These are phyloP conservation scores for Lentinus tigrinus DNA, from an alignment of 768 basidiomycete genomes.

Conservation along the genomic window DNA sequence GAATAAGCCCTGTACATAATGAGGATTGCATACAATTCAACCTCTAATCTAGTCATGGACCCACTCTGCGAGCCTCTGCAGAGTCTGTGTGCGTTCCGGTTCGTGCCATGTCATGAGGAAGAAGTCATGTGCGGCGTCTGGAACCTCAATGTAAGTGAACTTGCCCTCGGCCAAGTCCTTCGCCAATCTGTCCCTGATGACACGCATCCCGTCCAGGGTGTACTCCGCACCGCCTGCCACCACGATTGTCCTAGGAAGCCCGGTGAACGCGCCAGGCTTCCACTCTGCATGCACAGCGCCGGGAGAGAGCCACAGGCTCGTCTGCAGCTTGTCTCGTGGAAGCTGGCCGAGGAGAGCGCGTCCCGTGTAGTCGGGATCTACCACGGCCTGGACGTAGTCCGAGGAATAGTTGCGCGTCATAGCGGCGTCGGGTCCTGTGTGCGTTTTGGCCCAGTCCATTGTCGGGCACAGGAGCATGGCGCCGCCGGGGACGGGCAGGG, in stretches of 20 bases:
- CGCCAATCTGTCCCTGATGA: slow-evolving; percentile 24
- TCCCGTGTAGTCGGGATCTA: neutral
- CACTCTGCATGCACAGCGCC: neutral
- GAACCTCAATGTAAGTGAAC: slow-evolving; percentile 1
- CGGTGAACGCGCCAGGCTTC: slow-evolving; percentile 12
- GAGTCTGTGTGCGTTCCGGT: slow-evolving; percentile 7
- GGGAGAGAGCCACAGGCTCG: slow-evolving; percentile 13
- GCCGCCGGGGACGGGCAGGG: slow-evolving; percentile 24
- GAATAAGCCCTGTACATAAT: too few relatives aligned
- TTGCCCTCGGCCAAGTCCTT: slow-evolving; percentile 22
- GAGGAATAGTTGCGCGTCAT: neutral
- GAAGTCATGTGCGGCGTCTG: slow-evolving; percentile 3
- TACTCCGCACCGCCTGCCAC: slow-evolving; percentile 29
- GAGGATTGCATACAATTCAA: too few relatives aligned
- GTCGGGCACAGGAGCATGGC: slow-evolving; percentile 36
- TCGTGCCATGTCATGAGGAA: slow-evolving; percentile 1
- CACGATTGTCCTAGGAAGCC: slow-evolving; percentile 28
- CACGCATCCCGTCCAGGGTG: slow-evolving; percentile 26
- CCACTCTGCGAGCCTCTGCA: slow-evolving; percentile 1
- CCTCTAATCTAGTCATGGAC: too few relatives aligned
- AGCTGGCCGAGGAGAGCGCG: slow-evolving; percentile 4
- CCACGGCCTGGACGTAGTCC: slow-evolving; percentile 1
- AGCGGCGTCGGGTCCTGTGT: slow-evolving; percentile 6
- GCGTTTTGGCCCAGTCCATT: slow-evolving; percentile 19
- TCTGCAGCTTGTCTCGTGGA: neutral